A percentile compares a stretch with the other conserved stretches of the same genome.
Evolutionary conservation across 2,329 filamentous ascomycete species (phyloP).

Genomic region (Gaeumannomyces tritici): DNA sequence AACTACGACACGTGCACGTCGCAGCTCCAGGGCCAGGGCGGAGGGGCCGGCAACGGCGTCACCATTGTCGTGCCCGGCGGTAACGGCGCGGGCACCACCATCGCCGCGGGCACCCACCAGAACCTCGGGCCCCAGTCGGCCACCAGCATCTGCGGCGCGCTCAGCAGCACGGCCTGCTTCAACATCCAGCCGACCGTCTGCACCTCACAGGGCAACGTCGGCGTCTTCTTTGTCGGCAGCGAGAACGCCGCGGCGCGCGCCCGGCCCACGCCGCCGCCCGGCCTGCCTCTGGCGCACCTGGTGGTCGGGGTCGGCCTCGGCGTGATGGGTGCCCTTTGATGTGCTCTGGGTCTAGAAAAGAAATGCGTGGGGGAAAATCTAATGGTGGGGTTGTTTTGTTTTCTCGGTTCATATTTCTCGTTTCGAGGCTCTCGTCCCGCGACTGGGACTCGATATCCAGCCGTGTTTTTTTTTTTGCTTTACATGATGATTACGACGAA

Average conservation of each 20-base stretch:
- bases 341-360: not conserved
- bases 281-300: not conserved
- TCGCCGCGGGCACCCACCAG: slow-evolving; percentile 12
- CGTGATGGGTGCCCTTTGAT: not conserved
- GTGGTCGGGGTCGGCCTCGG: not conserved
- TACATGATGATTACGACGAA: not conserved
- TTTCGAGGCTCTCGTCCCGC: not conserved
- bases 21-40: slow-evolving; percentile 29
- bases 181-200: slow-evolving; percentile 8
- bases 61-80: slow-evolving; percentile 46
- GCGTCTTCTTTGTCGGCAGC: slow-evolving; percentile 1
- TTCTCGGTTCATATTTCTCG: not conserved
- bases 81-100: slow-evolving; percentile 17
- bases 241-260: not conserved
- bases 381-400: not conserved
- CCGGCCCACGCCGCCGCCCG: slow-evolving; percentile 2
- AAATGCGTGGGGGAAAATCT: not conserved
- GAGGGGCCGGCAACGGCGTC: slow-evolving; percentile 34
- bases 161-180: slow-evolving; percentile 10
- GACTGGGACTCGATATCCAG: not conserved
- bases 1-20: slow-evolving; percentile 46
- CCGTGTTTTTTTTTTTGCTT: not conserved
- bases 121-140: slow-evolving; percentile 34
- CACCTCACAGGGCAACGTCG: slow-evolving; percentile 1
- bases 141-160: slow-evolving; percentile 38